These are phyloP conservation scores for Malassezia sympodialis DNA, from an alignment of 1,284 basidiomycete genomes.

Conservation along the genomic window DNA sequence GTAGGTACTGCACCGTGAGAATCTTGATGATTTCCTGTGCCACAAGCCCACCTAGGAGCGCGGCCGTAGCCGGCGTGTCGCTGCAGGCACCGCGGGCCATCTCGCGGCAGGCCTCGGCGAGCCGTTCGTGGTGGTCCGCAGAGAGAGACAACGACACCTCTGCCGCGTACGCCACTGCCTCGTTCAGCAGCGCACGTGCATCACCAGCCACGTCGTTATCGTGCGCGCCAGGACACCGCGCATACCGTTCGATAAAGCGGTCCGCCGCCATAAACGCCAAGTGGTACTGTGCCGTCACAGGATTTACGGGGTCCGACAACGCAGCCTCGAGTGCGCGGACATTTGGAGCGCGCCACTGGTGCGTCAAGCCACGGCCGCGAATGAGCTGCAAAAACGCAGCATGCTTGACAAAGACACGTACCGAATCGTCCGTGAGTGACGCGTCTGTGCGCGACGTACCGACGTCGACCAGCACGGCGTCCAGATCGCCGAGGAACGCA, in stretches of 20 bases:
- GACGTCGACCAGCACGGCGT: slow-evolving; percentile 36
- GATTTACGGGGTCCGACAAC: slow-evolving; percentile 37
- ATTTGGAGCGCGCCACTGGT: slow-evolving; percentile 46
- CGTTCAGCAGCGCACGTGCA: neutral
- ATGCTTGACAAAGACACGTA: slow-evolving; percentile 83
- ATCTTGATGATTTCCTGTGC: slow-evolving; percentile 98
- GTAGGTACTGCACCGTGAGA: slow-evolving; percentile 89
- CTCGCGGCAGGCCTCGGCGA: slow-evolving; percentile 4
- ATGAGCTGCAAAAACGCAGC: slow-evolving; percentile 70
- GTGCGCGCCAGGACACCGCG: slow-evolving; percentile 50
- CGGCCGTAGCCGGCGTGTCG: slow-evolving; percentile 82
- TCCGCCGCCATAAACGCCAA: slow-evolving; percentile 51
- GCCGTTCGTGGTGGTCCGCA: neutral
- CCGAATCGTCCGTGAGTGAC: slow-evolving; percentile 51
- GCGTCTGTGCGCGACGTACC: slow-evolving; percentile 16
- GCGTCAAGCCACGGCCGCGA: slow-evolving; percentile 57
- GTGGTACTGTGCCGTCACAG: slow-evolving; percentile 35
- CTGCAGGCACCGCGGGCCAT: slow-evolving; percentile 58
- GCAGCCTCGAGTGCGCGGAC: slow-evolving; percentile 25
- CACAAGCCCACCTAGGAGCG: slow-evolving; percentile 81
- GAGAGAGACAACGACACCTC: neutral
- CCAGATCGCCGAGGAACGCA: slow-evolving; percentile 49
- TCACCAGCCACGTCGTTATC: neutral
- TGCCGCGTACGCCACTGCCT: neutral
- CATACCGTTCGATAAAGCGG: slow-evolving; percentile 47